A percentile compares a stretch with the other conserved stretches of the same genome.
These are phyloP conservation scores for Bretschneidera sinensis DNA, from an alignment of 345 rosid genomes.

Conservation along the genomic window DNA sequence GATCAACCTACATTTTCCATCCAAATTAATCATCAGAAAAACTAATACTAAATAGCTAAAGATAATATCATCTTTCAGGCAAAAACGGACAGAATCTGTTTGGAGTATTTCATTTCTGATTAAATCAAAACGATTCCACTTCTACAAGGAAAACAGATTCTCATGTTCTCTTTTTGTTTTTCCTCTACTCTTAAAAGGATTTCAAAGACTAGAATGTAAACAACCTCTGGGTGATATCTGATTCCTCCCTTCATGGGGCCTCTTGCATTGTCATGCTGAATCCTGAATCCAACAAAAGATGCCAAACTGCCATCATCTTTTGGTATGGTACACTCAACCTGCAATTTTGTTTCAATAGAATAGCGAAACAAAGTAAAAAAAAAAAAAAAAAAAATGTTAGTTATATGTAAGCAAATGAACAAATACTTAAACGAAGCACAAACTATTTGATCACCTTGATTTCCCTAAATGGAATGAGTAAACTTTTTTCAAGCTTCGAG, in stretches of 20 bases:
- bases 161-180: no score
- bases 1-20: slow-evolving; percentile 61
- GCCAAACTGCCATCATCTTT: slow-evolving; percentile 89
- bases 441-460: slow-evolving; percentile 55
- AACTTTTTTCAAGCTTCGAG: slow-evolving; percentile 91
- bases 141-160: no score
- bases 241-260: slow-evolving; percentile 99
- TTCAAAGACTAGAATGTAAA: not conserved
- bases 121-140: no score
- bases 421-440: not conserved
- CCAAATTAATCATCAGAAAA: slow-evolving; percentile 10
- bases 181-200: not conserved
- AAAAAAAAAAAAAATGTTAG: not conserved
- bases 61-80: no score
- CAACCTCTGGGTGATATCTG: slow-evolving; percentile 96
- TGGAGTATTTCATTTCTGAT: no score
- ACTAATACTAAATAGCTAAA: not conserved
- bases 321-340: slow-evolving; percentile 96
- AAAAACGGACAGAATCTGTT: no score
- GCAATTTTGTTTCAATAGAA: slow-evolving; percentile 13
- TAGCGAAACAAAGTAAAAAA: not conserved
- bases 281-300: slow-evolving; percentile 85
- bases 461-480: slow-evolving; percentile 95
- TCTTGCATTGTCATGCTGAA: slow-evolving; percentile 97
- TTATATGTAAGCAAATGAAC: no score